These are phyloP conservation scores for Cladosporium velox DNA, from an alignment of 2,329 filamentous ascomycete species.

Conservation along the genomic window DNA sequence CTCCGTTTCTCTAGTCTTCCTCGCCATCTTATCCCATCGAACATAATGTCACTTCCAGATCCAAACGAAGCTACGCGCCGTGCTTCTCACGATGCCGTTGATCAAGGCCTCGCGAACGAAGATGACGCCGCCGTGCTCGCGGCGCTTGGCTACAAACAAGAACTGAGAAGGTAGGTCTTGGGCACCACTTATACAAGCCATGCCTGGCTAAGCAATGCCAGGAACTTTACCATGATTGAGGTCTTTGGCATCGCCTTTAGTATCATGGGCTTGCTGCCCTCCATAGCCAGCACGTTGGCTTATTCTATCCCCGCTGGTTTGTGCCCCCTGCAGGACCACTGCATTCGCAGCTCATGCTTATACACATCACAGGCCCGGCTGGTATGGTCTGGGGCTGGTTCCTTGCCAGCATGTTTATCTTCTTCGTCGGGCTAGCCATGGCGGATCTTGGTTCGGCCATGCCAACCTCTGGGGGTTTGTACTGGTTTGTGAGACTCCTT, in stretches of 20 bases:
- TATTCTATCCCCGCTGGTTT: slow-evolving; percentile 57
- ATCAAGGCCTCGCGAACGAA: slow-evolving; percentile 36
- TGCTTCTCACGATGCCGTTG: slow-evolving; percentile 18
- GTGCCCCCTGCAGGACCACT: background rate
- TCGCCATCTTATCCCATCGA: background rate
- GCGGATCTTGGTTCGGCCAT: slow-evolving; percentile 48
- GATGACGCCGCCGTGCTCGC: slow-evolving; percentile 46
- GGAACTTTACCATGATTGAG: slow-evolving; percentile 64
- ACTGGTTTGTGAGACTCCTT: slow-evolving; percentile 56
- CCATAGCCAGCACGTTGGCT: slow-evolving; percentile 60
- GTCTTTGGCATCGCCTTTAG: slow-evolving; percentile 54
- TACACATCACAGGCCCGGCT: slow-evolving; percentile 49
- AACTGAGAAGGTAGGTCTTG: slow-evolving; percentile 47
- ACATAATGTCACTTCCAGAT: background rate
- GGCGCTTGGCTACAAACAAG: slow-evolving; percentile 56
- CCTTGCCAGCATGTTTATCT: slow-evolving; percentile 59
- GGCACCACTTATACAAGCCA: background rate
- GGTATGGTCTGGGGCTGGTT: slow-evolving; percentile 66
- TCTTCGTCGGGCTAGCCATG: slow-evolving; percentile 59
- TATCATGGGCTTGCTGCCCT: slow-evolving; percentile 63
- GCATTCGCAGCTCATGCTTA: background rate
- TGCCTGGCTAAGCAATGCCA: slow-evolving; percentile 17
- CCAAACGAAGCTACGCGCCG: slow-evolving; percentile 1
- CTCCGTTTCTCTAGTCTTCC: background rate
- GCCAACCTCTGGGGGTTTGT: slow-evolving; percentile 61